A percentile compares a stretch with the other conserved stretches of the same genome.
These are phyloP conservation scores for Cercis canadensis DNA, from an alignment of 306 rosid genomes.

Conservation along the genomic window DNA sequence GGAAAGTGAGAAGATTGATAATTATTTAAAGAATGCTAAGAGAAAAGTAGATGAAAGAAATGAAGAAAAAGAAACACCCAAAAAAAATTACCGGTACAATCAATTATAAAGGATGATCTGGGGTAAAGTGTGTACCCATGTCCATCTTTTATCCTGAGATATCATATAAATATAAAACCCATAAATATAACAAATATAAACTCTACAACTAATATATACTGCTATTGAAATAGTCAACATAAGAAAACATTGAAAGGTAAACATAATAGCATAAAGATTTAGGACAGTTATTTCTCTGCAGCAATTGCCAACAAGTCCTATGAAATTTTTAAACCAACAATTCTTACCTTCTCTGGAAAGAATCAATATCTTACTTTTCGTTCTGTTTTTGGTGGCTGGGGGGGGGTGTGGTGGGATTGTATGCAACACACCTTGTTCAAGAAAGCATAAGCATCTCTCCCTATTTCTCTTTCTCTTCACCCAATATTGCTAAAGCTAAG, in stretches of 20 bases:
- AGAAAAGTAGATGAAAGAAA: constrained; percentile 25
- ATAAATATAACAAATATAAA: background rate
- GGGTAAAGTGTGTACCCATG: constrained; percentile 65
- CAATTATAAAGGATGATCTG: constrained; percentile 63
- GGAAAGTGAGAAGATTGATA: constrained; percentile 26
- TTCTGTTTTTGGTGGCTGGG: background rate
- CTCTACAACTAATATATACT: background rate
- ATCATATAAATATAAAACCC: background rate
- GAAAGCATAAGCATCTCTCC: too few relatives aligned
- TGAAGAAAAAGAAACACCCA: background rate
- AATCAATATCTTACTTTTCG: background rate
- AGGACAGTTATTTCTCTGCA: background rate
- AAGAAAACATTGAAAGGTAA: constrained; percentile 2
- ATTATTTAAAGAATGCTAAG: constrained; percentile 29
- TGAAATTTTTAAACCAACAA: background rate
- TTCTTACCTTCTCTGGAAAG: constrained; percentile 7
- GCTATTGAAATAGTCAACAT: background rate
- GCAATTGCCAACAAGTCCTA: background rate
- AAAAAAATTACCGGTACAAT: constrained; percentile 68
- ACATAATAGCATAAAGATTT: background rate
- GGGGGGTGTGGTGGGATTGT: too few relatives aligned
- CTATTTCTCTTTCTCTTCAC: too few relatives aligned
- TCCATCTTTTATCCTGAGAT: constrained; percentile 65
- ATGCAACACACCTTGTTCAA: too few relatives aligned
- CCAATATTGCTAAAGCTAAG: too few relatives aligned